Conservation (phyloP, 1,284 basidiomycete genomes). For the Fomitiporia mediterranea region DNA sequence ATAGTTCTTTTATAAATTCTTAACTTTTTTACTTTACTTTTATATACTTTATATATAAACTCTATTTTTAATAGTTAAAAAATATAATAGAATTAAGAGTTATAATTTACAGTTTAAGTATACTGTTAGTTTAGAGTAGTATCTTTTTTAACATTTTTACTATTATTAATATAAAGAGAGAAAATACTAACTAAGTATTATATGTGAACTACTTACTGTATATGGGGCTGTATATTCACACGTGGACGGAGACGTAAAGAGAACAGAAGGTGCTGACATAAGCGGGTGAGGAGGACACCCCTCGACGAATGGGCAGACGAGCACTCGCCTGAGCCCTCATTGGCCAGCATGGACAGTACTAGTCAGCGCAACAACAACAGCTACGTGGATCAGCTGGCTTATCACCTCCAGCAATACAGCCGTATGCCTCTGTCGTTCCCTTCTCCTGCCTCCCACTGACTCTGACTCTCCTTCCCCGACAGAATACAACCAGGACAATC, state of each 20-base stretch:
- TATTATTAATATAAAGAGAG: too few species aligned
- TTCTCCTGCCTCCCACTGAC: neutral
- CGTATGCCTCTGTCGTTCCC: conserved; percentile 26
- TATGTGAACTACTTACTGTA: too few species aligned
- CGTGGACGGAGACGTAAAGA: neutral
- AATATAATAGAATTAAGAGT: too few species aligned
- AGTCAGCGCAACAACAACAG: conserved; percentile 36
- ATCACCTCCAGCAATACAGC: conserved; percentile 41
- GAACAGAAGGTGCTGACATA: neutral
- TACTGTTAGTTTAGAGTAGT: too few species aligned
- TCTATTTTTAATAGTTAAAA: too few species aligned
- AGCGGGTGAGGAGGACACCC: neutral
- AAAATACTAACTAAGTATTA: too few species aligned
- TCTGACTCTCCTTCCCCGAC: neutral
- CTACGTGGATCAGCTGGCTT: conserved; percentile 60
- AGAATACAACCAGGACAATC: conserved; percentile 3
- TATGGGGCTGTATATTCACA: too few species aligned
- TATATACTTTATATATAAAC: too few species aligned
- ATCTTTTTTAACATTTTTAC: too few species aligned
- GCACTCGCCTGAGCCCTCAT: conserved; percentile 30
- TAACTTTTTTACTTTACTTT: too few species aligned
- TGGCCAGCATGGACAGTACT: conserved; percentile 53
- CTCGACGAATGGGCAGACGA: conserved; percentile 18
- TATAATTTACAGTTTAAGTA: too few species aligned
- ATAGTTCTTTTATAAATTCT: too few species aligned